phyloP scores from a whole-genome alignment of 1,284 basidiomycete genomes.

The Mycocalia duriaeana region DNA sequence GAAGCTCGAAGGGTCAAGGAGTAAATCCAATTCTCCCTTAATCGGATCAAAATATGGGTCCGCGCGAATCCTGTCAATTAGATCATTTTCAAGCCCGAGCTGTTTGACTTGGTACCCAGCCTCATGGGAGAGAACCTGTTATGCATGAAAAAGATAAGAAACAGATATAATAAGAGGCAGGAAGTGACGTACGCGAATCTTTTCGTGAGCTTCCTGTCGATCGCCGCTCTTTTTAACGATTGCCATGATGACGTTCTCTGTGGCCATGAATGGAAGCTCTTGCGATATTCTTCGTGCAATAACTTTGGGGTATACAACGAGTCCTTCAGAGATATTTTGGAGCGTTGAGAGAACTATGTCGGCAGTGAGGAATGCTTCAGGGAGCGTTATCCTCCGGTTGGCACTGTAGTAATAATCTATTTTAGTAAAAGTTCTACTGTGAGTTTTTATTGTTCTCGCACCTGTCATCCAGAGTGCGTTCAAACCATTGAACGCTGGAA shows the following conservation, averaged over 20 bases:
- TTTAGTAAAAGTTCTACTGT: too few species aligned
- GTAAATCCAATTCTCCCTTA: conserved; percentile 56
- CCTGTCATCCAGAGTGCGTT: conserved; percentile 93
- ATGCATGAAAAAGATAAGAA: not conserved
- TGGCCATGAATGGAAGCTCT: conserved; percentile 99
- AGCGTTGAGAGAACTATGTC: conserved; percentile 95
- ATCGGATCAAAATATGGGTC: conserved; percentile 56
- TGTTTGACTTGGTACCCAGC: conserved; percentile 94
- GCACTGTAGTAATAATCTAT: conserved; percentile 50
- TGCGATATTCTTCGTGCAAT: conserved; percentile 89
- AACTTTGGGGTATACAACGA: conserved; percentile 96
- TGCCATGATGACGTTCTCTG: conserved; percentile 99
- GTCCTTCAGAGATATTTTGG: conserved; percentile 94
- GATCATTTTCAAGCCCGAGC: conserved; percentile 92
- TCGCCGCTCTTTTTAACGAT: conserved; percentile 95
- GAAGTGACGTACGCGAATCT: conserved; percentile 68
- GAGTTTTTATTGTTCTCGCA: too few species aligned
- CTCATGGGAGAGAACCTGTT: conserved; percentile 86
- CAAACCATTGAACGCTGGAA: conserved; percentile 91
- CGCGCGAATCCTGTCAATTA: conserved; percentile 84
- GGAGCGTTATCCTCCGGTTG: conserved; percentile 93
- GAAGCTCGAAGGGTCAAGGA: conserved; percentile 83
- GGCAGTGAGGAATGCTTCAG: conserved; percentile 95
- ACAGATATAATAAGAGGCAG: conserved; percentile 2
- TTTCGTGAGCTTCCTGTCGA: conserved; percentile 94